These are phyloP conservation scores for Oryza meridionalis DNA, from an alignment of 176 grass and related monocot species.

Conservation along the genomic window DNA sequence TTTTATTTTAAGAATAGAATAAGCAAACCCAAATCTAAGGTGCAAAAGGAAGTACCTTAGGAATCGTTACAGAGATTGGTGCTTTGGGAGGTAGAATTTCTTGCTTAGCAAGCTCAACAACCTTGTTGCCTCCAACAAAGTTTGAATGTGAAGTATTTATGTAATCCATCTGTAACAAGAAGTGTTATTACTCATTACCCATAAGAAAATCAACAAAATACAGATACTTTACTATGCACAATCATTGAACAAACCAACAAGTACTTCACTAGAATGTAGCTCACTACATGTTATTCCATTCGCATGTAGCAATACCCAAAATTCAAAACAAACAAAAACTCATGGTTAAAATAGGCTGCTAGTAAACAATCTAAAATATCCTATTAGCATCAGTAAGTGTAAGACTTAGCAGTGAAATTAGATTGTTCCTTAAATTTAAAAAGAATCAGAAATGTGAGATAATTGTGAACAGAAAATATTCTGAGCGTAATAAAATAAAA, in stretches of 20 bases:
- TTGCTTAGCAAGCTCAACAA: constrained; percentile 79
- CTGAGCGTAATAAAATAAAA: constrained; percentile 17
- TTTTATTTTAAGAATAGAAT: constrained; percentile 2
- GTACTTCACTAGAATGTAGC: constrained; percentile 13
- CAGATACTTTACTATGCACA: constrained; percentile 22
- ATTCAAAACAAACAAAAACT: constrained; percentile 18
- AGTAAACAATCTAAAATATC: not conserved
- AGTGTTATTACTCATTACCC: constrained; percentile 10
- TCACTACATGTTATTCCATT: not conserved
- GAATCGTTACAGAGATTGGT: constrained; percentile 42
- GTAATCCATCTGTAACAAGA: constrained; percentile 80
- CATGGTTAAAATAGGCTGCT: not conserved
- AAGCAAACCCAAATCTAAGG: constrained; percentile 22
- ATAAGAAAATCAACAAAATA: constrained; percentile 31
- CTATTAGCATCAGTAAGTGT: constrained; percentile 17
- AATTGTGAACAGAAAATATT: not conserved
- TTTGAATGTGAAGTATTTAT: constrained; percentile 93
- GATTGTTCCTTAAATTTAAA: constrained; percentile 7
- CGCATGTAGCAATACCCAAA: not conserved
- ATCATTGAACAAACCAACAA: constrained; percentile 6
- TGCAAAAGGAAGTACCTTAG: constrained; percentile 60
- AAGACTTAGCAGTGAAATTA: constrained; percentile 14
- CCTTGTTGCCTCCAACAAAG: constrained; percentile 87
- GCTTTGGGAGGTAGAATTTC: constrained; percentile 52
- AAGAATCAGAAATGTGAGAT: not conserved